Conservation (phyloP, 1,139 yeast species). For the Zygosaccharomyces pseudobailii region DNA sequence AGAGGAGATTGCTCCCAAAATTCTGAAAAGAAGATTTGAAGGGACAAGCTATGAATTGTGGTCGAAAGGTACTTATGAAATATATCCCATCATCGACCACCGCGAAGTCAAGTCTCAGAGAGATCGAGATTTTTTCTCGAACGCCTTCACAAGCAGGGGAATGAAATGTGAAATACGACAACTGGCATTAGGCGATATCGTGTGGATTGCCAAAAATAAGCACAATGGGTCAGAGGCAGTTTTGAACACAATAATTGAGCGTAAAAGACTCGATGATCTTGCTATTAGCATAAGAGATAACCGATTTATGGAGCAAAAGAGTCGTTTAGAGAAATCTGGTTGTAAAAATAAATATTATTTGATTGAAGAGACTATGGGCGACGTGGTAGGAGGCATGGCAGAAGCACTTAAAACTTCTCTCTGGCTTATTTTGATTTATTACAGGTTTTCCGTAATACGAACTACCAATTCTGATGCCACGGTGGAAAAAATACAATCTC, state of each 20-base stretch:
- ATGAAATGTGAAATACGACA: constrained; percentile 52
- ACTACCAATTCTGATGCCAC: constrained; percentile 76
- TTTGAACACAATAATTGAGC: constrained; percentile 74
- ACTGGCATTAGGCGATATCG: constrained; percentile 77
- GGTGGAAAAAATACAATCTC: constrained; percentile 51
- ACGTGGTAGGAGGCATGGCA: constrained; percentile 44
- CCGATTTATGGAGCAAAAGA: constrained; percentile 79
- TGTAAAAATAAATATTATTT: constrained; percentile 66
- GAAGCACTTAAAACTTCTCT: constrained; percentile 75
- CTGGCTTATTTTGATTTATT: constrained; percentile 62
- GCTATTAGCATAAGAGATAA: constrained; percentile 82
- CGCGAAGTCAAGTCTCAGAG: constrained; percentile 64
- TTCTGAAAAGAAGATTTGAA: constrained; percentile 23
- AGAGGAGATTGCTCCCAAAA: constrained; percentile 3
- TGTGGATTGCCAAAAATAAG: constrained; percentile 79
- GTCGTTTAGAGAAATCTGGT: constrained; percentile 64
- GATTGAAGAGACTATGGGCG: constrained; percentile 69
- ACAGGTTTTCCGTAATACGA: constrained; percentile 62
- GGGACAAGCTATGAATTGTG: constrained; percentile 40
- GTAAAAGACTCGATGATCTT: constrained; percentile 86
- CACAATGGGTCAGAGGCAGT: constrained; percentile 58
- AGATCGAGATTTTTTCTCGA: constrained; percentile 62
- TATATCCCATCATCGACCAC: constrained; percentile 68
- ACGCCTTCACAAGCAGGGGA: constrained; percentile 48
- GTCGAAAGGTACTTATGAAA: constrained; percentile 51